Conservation (phyloP, 176 grass and related monocot genomes). For the Oryza coarctata region DNA sequence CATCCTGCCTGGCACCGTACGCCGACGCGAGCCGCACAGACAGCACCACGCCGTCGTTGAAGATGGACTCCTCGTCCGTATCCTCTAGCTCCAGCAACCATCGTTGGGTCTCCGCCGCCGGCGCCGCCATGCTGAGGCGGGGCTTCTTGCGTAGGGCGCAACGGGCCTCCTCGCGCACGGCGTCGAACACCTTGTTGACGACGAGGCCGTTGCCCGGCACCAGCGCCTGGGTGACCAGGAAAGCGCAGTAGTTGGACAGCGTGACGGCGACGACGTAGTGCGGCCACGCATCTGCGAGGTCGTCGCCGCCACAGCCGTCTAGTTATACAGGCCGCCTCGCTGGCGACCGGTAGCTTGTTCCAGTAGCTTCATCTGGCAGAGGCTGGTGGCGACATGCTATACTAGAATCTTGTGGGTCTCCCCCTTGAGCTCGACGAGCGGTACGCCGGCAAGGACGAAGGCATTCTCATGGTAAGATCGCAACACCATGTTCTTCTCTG, state of each 20-base stretch:
- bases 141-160: too few relatives aligned
- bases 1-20: not conserved
- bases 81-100: too few relatives aligned
- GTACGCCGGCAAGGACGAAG: too few relatives aligned
- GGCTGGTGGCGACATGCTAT: conserved; percentile 6
- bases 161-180: too few relatives aligned
- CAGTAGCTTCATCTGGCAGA: conserved; percentile 2
- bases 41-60: not conserved
- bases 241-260: conserved; percentile 9
- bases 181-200: not conserved
- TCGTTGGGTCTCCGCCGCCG: too few relatives aligned
- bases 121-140: too few relatives aligned
- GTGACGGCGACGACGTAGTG: not conserved
- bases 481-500: too few relatives aligned
- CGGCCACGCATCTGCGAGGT: not conserved
- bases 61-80: not conserved
- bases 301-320: too few relatives aligned
- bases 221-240: not conserved
- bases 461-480: too few relatives aligned
- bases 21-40: not conserved
- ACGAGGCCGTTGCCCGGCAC: conserved; percentile 14
- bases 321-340: too few relatives aligned
- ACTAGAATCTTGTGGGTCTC: conserved; percentile 2
- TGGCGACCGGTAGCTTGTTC: too few relatives aligned
- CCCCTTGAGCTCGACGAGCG: not conserved